Evolutionary conservation across 2,329 filamentous ascomycete genomes (phyloP).

Genomic region (Colletotrichum cereale): DNA sequence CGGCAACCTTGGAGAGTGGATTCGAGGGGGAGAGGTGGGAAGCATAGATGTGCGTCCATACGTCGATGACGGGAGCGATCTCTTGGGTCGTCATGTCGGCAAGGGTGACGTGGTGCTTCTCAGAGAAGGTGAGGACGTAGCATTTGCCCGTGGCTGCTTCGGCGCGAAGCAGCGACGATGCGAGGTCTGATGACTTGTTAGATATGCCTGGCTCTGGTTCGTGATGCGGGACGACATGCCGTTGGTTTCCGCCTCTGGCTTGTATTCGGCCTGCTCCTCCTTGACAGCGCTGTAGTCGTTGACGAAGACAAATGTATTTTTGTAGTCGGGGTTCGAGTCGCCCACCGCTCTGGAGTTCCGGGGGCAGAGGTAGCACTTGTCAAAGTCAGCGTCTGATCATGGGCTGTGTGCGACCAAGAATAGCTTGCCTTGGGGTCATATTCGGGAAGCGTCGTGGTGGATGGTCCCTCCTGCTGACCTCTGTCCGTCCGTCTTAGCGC

Average conservation of each 20-base stretch:
- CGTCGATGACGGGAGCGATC: slow-evolving; percentile 86
- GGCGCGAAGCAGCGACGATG: slow-evolving; percentile 82
- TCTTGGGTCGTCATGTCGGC: slow-evolving; percentile 85
- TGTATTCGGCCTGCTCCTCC: slow-evolving; percentile 88
- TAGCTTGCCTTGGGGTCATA: slow-evolving; percentile 79
- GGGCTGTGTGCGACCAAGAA: neutral
- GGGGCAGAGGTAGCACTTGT: slow-evolving; percentile 92
- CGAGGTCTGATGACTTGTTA: slow-evolving; percentile 67
- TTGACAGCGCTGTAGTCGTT: slow-evolving; percentile 99
- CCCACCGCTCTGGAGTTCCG: slow-evolving; percentile 91
- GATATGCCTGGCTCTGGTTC: neutral
- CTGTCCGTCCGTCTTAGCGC: slow-evolving; percentile 55
- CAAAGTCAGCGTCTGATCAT: neutral
- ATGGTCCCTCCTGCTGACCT: slow-evolving; percentile 81
- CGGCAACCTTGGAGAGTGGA: slow-evolving; percentile 64
- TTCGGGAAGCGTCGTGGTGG: slow-evolving; percentile 76
- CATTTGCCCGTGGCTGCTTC: slow-evolving; percentile 94
- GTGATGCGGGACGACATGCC: slow-evolving; percentile 39
- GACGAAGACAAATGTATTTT: slow-evolving; percentile 91
- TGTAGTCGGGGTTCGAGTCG: slow-evolving; percentile 87
- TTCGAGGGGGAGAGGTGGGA: slow-evolving; percentile 81
- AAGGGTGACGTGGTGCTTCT: slow-evolving; percentile 89
- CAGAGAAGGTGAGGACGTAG: slow-evolving; percentile 95
- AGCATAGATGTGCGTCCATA: slow-evolving; percentile 92
- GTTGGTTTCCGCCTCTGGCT: slow-evolving; percentile 55